A percentile compares a stretch with the other conserved stretches of the same genome.
Conservation (phyloP, 805 yeast genomes). For the Candida michaelii region DNA sequence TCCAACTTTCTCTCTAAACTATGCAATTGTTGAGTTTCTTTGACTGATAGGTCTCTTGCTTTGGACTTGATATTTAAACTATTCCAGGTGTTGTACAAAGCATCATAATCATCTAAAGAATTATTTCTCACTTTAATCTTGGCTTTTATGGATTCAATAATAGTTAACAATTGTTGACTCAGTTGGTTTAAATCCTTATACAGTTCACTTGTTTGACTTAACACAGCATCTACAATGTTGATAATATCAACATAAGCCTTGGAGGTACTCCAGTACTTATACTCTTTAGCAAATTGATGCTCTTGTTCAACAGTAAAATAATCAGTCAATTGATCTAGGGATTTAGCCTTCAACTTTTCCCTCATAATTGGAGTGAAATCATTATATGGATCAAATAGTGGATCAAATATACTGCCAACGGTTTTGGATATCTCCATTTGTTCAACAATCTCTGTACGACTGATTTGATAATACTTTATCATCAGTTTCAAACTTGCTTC, state of each 20-base stretch:
- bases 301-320: constrained; percentile 1
- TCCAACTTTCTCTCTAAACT: constrained; percentile 27
- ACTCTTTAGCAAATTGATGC: constrained; percentile 3
- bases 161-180: constrained; percentile 4
- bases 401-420: neutral
- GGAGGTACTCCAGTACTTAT: constrained; percentile 8
- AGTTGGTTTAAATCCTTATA: neutral
- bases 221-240: neutral
- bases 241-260: neutral
- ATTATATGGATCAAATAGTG: constrained; percentile 23
- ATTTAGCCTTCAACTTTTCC: constrained; percentile 10
- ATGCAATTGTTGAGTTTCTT: constrained; percentile 27
- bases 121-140: constrained; percentile 17
- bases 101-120: constrained; percentile 40
- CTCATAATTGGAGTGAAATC: constrained; percentile 11
- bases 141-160: constrained; percentile 10
- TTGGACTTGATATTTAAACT: constrained; percentile 32
- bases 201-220: neutral
- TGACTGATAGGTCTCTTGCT: constrained; percentile 31
- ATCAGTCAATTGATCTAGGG: neutral
- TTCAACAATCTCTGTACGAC: neutral
- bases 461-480: constrained; percentile 15
- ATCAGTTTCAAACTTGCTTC: constrained; percentile 20
- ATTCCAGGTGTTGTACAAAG: constrained; percentile 27
- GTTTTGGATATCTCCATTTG: constrained; percentile 1